Conservation (phyloP, 768 basidiomycete genomes). For the Chlorophyllum brunneum region DNA sequence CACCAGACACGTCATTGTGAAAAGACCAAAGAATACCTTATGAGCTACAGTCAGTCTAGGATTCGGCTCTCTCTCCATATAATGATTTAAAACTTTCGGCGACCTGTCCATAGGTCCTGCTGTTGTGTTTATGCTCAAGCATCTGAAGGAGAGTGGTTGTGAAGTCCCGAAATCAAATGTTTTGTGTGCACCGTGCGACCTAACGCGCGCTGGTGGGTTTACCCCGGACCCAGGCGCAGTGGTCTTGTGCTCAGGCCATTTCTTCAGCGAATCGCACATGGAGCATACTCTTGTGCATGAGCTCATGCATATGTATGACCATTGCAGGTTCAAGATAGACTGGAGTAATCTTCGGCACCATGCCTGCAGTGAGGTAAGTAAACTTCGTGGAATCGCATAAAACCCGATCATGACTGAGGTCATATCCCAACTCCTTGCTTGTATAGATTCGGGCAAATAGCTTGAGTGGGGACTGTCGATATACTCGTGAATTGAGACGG, state of each 20-base stretch:
- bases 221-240: constrained; percentile 73
- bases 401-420: neutral
- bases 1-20: constrained; percentile 51
- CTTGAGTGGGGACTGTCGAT: constrained; percentile 90
- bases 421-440: neutral
- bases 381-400: neutral
- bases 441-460: constrained; percentile 90
- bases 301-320: constrained; percentile 93
- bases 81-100: constrained; percentile 8
- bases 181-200: constrained; percentile 81
- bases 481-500: constrained; percentile 73
- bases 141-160: constrained; percentile 74
- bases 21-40: constrained; percentile 62
- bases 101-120: constrained; percentile 72
- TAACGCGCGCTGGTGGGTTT: constrained; percentile 75
- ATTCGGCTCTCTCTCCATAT: constrained; percentile 10
- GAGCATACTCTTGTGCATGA: constrained; percentile 94
- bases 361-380: constrained; percentile 91
- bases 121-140: constrained; percentile 89
- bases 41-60: constrained; percentile 59
- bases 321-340: constrained; percentile 90
- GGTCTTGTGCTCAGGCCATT: constrained; percentile 80
- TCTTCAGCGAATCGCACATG: constrained; percentile 81
- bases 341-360: constrained; percentile 90
- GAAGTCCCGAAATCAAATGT: constrained; percentile 69